A percentile compares a stretch with the other conserved stretches of the same genome.
These are phyloP conservation scores for Sindora glabra DNA, from an alignment of 306 rosid genomes.

Conservation along the genomic window DNA sequence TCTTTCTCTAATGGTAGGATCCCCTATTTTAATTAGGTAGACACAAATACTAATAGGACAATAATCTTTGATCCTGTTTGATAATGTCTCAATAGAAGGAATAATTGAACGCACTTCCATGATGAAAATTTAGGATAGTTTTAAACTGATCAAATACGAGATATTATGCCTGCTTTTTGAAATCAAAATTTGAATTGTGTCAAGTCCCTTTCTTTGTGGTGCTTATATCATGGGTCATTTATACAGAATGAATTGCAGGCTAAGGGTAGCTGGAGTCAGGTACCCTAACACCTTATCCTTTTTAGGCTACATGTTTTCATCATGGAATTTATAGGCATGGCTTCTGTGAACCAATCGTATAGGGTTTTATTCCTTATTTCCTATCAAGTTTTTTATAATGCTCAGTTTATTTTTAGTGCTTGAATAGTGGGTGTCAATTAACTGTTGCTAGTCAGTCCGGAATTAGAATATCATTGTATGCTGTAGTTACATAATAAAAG, in stretches of 20 bases:
- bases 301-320: conserved; percentile 72
- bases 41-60: too few relatives aligned
- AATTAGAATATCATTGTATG: background rate
- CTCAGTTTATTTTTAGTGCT: background rate
- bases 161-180: too few relatives aligned
- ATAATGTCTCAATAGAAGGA: too few relatives aligned
- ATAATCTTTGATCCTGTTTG: too few relatives aligned
- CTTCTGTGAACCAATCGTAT: conserved; percentile 3
- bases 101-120: too few relatives aligned
- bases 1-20: too few relatives aligned
- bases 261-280: conserved; percentile 76
- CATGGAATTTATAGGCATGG: conserved; percentile 88
- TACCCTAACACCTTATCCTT: conserved; percentile 58
- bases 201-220: too few relatives aligned
- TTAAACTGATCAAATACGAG: too few relatives aligned
- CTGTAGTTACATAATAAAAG: background rate
- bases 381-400: background rate
- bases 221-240: too few relatives aligned
- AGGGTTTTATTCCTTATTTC: background rate
- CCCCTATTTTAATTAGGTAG: too few relatives aligned
- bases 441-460: background rate
- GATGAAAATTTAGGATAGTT: too few relatives aligned
- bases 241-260: conserved; percentile 67
- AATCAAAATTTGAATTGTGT: too few relatives aligned
- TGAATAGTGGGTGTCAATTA: background rate